These are phyloP conservation scores for Violaceomyces palustris DNA, from an alignment of 1,284 basidiomycete genomes.

Conservation along the genomic window DNA sequence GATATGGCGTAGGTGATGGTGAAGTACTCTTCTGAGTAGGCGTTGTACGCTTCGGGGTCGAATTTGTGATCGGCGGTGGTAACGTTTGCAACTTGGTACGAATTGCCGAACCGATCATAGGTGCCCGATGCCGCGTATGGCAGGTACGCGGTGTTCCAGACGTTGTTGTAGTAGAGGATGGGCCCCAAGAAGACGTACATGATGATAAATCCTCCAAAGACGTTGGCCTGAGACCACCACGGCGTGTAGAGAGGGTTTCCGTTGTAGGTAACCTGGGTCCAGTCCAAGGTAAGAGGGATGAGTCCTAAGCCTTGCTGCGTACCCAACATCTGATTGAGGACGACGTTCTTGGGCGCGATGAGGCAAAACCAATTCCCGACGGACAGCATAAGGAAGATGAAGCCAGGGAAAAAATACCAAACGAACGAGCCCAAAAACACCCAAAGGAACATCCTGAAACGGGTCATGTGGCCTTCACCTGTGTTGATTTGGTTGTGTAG, in stretches of 20 bases:
- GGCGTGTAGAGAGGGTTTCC: constrained; percentile 36
- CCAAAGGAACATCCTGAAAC: constrained; percentile 36
- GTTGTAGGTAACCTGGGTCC: constrained; percentile 34
- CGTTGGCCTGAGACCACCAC: constrained; percentile 36
- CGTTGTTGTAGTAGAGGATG: constrained; percentile 45
- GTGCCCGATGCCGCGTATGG: constrained; percentile 34
- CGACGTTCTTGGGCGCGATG: constrained; percentile 41
- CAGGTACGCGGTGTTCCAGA: constrained; percentile 35
- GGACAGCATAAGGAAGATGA: constrained; percentile 38
- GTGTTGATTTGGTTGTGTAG: constrained; percentile 35
- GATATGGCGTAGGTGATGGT: constrained; percentile 55
- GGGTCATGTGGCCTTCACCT: constrained; percentile 55
- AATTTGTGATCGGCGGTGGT: constrained; percentile 19
- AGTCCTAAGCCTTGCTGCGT: constrained; percentile 33
- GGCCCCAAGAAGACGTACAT: constrained; percentile 39
- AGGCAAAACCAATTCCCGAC: constrained; percentile 44
- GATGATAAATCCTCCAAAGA: constrained; percentile 30
- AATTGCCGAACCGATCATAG: constrained; percentile 37
- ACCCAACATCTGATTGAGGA: constrained; percentile 45
- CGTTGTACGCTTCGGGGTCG: constrained; percentile 29
- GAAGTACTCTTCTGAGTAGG: constrained; percentile 55
- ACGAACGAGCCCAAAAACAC: constrained; percentile 22
- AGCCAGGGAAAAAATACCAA: constrained; percentile 46
- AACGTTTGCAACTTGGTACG: constrained; percentile 26
- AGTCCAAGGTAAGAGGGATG: constrained; percentile 41